Conservation (phyloP, 331 rosid species). For the Malus hybrid region DNA sequence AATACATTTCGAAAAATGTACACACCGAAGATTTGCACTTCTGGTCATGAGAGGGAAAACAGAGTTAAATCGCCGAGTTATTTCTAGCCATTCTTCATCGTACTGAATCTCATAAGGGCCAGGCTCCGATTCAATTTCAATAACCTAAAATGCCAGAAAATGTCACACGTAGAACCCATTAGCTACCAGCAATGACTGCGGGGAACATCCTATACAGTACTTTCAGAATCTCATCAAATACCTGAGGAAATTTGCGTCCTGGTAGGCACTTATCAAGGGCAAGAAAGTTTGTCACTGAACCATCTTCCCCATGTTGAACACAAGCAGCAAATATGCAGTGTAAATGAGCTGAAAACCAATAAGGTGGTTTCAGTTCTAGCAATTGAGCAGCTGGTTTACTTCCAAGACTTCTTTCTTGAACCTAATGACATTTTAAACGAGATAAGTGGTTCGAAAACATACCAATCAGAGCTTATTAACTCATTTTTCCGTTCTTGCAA, state of each 20-base stretch:
- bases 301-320: slow-evolving; percentile 61
- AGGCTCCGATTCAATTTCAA: slow-evolving; percentile 71
- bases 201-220: neutral
- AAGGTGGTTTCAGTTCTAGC: slow-evolving; percentile 72
- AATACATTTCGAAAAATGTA: slow-evolving; percentile 6
- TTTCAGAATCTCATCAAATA: slow-evolving; percentile 9
- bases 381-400: slow-evolving; percentile 76
- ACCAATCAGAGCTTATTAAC: neutral
- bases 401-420: slow-evolving; percentile 75
- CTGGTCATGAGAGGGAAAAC: slow-evolving; percentile 54
- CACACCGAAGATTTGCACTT: slow-evolving; percentile 62
- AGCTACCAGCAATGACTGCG: slow-evolving; percentile 17
- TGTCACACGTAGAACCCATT: slow-evolving; percentile 6
- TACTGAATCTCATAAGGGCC: slow-evolving; percentile 83
- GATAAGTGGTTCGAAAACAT: neutral
- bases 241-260: slow-evolving; percentile 82
- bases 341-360: slow-evolving; percentile 96
- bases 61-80: slow-evolving; percentile 70
- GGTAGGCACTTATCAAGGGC: slow-evolving; percentile 93
- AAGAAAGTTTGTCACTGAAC: slow-evolving; percentile 80
- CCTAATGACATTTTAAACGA: slow-evolving; percentile 24
- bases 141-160: slow-evolving; percentile 40
- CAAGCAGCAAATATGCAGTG: slow-evolving; percentile 44
- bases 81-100: slow-evolving; percentile 95
- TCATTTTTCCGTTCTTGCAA: neutral